These are phyloP conservation scores for Russula vinacea DNA, from an alignment of 768 basidiomycete genomes.

Conservation along the genomic window DNA sequence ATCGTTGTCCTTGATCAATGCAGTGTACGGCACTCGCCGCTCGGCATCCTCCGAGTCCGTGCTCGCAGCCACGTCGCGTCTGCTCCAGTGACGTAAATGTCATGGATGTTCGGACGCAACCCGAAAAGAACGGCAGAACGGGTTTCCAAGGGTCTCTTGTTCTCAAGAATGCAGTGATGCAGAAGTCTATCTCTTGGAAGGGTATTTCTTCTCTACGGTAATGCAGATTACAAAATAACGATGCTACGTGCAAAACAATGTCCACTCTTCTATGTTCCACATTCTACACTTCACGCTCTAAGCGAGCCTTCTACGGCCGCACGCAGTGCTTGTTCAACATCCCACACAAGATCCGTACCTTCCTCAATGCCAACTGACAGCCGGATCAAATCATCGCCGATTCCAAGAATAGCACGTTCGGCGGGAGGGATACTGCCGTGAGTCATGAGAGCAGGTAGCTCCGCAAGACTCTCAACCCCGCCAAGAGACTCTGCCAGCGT, in stretches of 20 bases:
- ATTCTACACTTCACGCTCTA: neutral
- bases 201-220: conserved; percentile 17
- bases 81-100: too few species aligned
- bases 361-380: conserved; percentile 91
- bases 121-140: too few species aligned
- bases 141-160: too few species aligned
- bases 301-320: conserved; percentile 35
- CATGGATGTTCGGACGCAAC: too few species aligned
- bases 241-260: neutral
- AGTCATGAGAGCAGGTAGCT: conserved; percentile 86
- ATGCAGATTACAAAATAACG: conserved; percentile 2
- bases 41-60: too few species aligned
- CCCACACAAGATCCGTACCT: conserved; percentile 69
- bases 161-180: too few species aligned
- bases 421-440: conserved; percentile 71
- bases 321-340: conserved; percentile 65
- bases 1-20: too few species aligned
- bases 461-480: conserved; percentile 88
- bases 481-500: conserved; percentile 86
- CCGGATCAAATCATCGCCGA: conserved; percentile 72
- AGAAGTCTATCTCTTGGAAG: neutral
- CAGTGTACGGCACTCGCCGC: too few species aligned
- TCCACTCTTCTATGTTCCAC: neutral
- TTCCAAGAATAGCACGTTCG: conserved; percentile 68
- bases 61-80: too few species aligned